These are phyloP conservation scores for Ustilago lituana DNA, from an alignment of 1,284 basidiomycete genomes.

Conservation along the genomic window DNA sequence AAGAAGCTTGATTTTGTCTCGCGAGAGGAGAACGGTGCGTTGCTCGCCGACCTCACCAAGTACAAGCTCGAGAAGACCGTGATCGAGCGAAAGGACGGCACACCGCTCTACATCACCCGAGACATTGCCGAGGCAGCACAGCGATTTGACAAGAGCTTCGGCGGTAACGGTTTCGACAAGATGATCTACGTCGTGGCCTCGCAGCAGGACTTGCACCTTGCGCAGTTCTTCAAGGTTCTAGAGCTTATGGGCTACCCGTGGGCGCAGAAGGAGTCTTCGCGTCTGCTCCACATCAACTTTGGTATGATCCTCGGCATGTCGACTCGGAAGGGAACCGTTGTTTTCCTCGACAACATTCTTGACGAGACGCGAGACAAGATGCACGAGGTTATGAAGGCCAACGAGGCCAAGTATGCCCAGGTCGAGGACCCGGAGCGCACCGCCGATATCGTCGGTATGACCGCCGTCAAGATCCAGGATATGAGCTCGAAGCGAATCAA, in stretches of 20 bases:
- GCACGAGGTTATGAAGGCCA: slow-evolving; percentile 96
- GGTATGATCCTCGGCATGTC: slow-evolving; percentile 95
- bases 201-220: slow-evolving; percentile 93
- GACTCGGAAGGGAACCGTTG: slow-evolving; percentile 93
- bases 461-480: slow-evolving; percentile 98
- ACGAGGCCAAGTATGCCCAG: slow-evolving; percentile 89
- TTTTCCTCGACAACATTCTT: slow-evolving; percentile 94
- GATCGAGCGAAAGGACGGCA: slow-evolving; percentile 93
- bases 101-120: slow-evolving; percentile 97
- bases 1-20: slow-evolving; percentile 43
- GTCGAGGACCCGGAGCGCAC: slow-evolving; percentile 87
- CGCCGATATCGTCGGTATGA: slow-evolving; percentile 87
- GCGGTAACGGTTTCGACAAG: slow-evolving; percentile 79
- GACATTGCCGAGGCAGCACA: slow-evolving; percentile 94
- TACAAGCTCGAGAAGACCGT: slow-evolving; percentile 82
- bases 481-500: slow-evolving; percentile 96
- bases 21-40: slow-evolving; percentile 62
- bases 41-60: slow-evolving; percentile 58
- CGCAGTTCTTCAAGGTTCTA: slow-evolving; percentile 94
- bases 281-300: slow-evolving; percentile 89
- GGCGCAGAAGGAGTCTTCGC: slow-evolving; percentile 73
- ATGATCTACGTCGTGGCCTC: slow-evolving; percentile 95
- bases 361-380: slow-evolving; percentile 88
- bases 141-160: slow-evolving; percentile 75
- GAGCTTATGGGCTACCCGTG: slow-evolving; percentile 89